Evolutionary conservation across 306 rosid species (phyloP), one percentile per base, ranked within the genome.

Genomic region (Pterocarpus macrocarpus): DNA sequence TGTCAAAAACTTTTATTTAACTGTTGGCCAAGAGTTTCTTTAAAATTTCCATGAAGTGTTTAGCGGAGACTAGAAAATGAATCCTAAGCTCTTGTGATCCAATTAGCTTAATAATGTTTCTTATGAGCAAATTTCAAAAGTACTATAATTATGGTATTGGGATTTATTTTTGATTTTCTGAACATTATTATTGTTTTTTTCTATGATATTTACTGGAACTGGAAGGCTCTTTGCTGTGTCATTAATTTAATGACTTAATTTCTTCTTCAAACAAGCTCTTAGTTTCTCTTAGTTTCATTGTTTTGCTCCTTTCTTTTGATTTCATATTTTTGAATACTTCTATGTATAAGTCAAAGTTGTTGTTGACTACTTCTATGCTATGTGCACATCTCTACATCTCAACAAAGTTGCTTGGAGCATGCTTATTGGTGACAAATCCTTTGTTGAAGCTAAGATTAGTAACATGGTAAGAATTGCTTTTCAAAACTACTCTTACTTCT

Each of bases 191-290:
- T 39, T 56, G 64, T 62, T 82, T 77, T 43, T 64, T 82, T 68
- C 43, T 65, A 14, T 14, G 16, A 71, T 63, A 8, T 49, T 62
- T 70, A 45, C 61, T 41, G 53, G 28, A 62, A 78, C 63, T 55
- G 16, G 58, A 89, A 64, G 73, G 47, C 66, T 56, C 10, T 73
- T 68, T 58, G 62, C 36, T 61, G 41, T 65, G 22, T 77, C 73
- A 62, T 64, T 84, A 61, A 86, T 52, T 57, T 45, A 50, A 59
- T 63, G 84, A 58, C 64, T 17, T 68, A 50, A 81, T 75, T 73
- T 87, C 56, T 72, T 61, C 64, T 85, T 22, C 28, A 22, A 22
- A 22, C 28, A 22, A 22, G 1, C 28, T 22, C 28, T 22, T 22
- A 22, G 28, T 22, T 22, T 22, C 28, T 22, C 28, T 22, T 22